These are phyloP conservation scores for Umbelopsis isabellina DNA, from an alignment of 192 early-diverging fungal species.

Conservation along the genomic window DNA sequence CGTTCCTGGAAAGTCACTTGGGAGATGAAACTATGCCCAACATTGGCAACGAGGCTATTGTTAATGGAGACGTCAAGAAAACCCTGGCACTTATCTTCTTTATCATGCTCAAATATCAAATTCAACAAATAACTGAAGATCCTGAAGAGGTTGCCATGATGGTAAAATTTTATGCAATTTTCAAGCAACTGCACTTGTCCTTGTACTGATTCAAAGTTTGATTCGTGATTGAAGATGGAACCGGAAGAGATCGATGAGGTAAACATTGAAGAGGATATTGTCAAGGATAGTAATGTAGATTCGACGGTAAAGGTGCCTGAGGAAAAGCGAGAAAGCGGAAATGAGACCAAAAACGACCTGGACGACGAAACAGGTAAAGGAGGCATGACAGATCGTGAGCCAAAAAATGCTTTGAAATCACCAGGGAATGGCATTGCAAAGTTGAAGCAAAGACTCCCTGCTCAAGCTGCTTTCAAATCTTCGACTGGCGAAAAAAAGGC, in stretches of 20 bases:
- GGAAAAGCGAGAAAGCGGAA: too few species aligned
- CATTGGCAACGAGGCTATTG: constrained; percentile 82
- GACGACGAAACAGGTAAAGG: too few species aligned
- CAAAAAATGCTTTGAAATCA: not conserved
- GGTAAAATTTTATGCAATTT: not conserved
- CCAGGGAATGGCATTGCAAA: constrained; percentile 14
- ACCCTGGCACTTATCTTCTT: constrained; percentile 56
- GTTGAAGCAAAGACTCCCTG: constrained; percentile 4
- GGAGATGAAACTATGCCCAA: constrained; percentile 64
- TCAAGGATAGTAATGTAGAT: not conserved
- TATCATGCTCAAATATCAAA: constrained; percentile 61
- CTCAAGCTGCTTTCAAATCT: not conserved
- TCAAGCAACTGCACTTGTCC: not conserved
- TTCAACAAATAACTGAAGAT: constrained; percentile 48
- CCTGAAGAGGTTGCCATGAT: constrained; percentile 27
- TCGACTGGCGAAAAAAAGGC: not conserved
- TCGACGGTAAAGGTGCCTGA: not conserved
- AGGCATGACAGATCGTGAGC: not conserved
- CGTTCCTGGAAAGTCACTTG: constrained; percentile 61
- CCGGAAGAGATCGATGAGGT: not conserved
- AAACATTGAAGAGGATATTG: not conserved
- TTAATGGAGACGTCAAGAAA: constrained; percentile 76
- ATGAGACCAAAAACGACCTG: too few species aligned
- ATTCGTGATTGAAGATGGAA: not conserved
- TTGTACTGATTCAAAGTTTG: not conserved